phyloP scores from a whole-genome alignment of 2,329 filamentous ascomycete species.

The Penicillium nordicum region DNA sequence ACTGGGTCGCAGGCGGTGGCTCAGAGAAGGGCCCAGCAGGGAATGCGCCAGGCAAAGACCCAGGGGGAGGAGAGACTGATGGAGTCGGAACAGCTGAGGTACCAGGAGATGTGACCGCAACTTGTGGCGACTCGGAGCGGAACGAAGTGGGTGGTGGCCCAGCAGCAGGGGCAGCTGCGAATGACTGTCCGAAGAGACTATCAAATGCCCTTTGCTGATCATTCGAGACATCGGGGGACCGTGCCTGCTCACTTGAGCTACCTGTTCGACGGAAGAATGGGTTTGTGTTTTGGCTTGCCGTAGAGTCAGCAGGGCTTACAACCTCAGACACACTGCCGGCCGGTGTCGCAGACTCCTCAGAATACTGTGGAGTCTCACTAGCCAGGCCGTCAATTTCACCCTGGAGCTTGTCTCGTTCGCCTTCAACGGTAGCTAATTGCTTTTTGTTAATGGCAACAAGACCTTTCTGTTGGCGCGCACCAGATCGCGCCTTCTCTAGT shows the following conservation, averaged over 20 bases:
- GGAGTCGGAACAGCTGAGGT: conserved; percentile 55
- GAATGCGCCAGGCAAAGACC: conserved; percentile 24
- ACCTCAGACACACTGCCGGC: conserved; percentile 49
- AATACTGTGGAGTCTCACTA: conserved; percentile 58
- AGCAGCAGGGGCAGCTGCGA: conserved; percentile 43
- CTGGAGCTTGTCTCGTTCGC: conserved; percentile 83
- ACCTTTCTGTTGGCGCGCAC: conserved; percentile 92
- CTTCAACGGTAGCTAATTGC: conserved; percentile 84
- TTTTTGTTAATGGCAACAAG: conserved; percentile 98
- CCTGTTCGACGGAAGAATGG: conserved; percentile 77
- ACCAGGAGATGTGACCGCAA: conserved; percentile 42
- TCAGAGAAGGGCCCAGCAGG: conserved; percentile 23
- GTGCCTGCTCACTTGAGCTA: conserved; percentile 47
- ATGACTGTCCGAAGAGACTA: conserved; percentile 76
- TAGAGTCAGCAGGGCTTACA: conserved; percentile 62
- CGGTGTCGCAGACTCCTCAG: conserved; percentile 43
- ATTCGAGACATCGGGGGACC: conserved; percentile 43
- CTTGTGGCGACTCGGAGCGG: conserved; percentile 51
- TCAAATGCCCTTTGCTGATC: conserved; percentile 71
- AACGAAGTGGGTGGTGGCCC: conserved; percentile 59
- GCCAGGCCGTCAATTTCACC: conserved; percentile 67
- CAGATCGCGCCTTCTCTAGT: conserved; percentile 87
- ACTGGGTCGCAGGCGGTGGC: conserved; percentile 64
- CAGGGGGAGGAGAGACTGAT: conserved; percentile 59
- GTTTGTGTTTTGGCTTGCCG: conserved; percentile 73